A percentile compares a stretch with the other conserved stretches of the same genome.
These are phyloP conservation scores for Nissolia schottii DNA, from an alignment of 306 rosid species.

Conservation along the genomic window DNA sequence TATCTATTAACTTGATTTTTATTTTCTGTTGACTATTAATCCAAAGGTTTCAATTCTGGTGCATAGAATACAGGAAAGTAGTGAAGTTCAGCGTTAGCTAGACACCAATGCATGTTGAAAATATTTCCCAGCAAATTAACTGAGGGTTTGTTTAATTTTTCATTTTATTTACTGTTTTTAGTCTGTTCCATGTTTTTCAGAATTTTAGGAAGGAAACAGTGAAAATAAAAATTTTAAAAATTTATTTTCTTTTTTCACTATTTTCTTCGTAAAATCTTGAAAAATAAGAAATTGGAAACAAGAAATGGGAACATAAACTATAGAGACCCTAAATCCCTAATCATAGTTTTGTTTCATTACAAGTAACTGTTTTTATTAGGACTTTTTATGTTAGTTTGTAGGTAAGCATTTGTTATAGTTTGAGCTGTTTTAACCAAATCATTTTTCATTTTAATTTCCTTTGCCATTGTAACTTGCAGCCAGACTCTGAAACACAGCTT, in stretches of 20 bases:
- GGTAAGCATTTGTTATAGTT: constrained; percentile 2
- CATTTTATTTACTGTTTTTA: no score
- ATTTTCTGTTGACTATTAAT: neutral
- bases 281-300: no score
- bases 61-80: neutral
- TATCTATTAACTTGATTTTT: constrained; percentile 1
- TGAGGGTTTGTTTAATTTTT: no score
- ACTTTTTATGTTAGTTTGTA: neutral
- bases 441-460: constrained; percentile 16
- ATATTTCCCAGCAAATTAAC: neutral
- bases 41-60: neutral
- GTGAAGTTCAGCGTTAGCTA: neutral
- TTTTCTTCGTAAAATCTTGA: no score
- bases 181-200: no score
- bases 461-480: constrained; percentile 52
- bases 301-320: no score
- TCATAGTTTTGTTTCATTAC: constrained; percentile 4
- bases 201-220: no score
- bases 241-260: no score
- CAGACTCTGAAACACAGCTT: constrained; percentile 88
- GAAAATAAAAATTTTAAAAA: no score
- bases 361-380: neutral
- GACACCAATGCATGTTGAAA: neutral
- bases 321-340: neutral
- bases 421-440: constrained; percentile 8